Evolutionary conservation across 2,329 filamentous ascomycete species (phyloP).

Genomic region (Claviceps africana): DNA sequence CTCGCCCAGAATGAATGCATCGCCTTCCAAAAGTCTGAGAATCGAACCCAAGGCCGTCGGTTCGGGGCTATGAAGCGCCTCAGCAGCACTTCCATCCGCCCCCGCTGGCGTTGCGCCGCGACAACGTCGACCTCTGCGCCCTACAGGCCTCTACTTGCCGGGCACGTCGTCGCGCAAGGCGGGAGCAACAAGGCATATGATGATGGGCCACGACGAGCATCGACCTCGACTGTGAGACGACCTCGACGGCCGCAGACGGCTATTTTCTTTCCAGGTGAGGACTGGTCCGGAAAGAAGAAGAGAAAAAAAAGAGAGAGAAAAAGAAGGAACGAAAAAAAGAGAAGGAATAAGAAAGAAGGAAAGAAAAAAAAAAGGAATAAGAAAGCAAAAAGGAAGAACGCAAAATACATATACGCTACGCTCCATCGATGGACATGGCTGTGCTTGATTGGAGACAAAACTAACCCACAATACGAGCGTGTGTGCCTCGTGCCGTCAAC

Average conservation of each 20-base stretch:
- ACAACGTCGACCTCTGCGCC: not conserved
- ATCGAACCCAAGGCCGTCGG: constrained; percentile 8
- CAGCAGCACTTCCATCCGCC: constrained; percentile 16
- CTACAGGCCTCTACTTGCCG: not conserved
- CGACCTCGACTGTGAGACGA: constrained; percentile 16
- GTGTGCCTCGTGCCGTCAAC: not conserved
- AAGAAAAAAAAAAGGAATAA: no score
- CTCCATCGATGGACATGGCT: not conserved
- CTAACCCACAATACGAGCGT: not conserved
- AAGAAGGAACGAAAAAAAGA: no score
- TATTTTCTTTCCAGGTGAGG: constrained; percentile 44
- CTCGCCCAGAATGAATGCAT: constrained; percentile 6
- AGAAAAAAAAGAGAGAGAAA: no score
- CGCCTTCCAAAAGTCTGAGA: not conserved
- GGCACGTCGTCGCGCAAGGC: not conserved
- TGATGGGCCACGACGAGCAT: constrained; percentile 2
- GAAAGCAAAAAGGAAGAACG: no score
- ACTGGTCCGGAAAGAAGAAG: no score
- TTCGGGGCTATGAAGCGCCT: constrained; percentile 19
- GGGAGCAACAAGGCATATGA: constrained; percentile 7
- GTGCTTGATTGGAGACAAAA: not conserved
- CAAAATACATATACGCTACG: not conserved
- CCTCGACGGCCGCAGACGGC: constrained; percentile 34
- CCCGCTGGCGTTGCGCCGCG: constrained; percentile 10
- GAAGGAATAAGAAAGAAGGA: no score